Evolutionary conservation across 306 rosid species (phyloP).

Genomic region (Cucumis hystrix): DNA sequence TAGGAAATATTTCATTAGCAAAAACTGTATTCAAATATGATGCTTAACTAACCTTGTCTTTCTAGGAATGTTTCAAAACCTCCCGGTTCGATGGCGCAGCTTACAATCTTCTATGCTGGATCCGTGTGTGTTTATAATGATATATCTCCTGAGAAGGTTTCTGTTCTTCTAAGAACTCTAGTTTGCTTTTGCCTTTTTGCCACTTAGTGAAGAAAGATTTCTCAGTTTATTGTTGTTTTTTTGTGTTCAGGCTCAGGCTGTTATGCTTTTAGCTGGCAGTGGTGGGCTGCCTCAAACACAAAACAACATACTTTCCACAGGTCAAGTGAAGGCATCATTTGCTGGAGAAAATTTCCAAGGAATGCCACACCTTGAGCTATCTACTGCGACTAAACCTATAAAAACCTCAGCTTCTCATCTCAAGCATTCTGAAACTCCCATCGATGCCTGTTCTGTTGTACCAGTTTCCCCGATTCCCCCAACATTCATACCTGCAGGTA

Average conservation of each 20-base stretch:
- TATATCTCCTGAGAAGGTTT: slow-evolving; percentile 75
- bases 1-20: not conserved
- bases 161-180: not conserved
- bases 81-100: slow-evolving; percentile 39
- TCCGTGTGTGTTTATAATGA: slow-evolving; percentile 68
- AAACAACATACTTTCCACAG: slow-evolving; percentile 14
- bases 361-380: slow-evolving; percentile 20
- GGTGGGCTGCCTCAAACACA: slow-evolving; percentile 27
- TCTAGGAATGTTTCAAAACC: slow-evolving; percentile 40
- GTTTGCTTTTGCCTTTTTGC: not conserved
- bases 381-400: slow-evolving; percentile 22
- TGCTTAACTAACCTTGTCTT: not conserved
- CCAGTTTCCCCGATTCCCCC: slow-evolving; percentile 18
- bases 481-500: slow-evolving; percentile 47
- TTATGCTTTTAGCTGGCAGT: slow-evolving; percentile 80
- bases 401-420: slow-evolving; percentile 25
- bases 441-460: slow-evolving; percentile 23
- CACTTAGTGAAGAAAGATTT: not conserved
- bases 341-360: slow-evolving; percentile 23
- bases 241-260: slow-evolving; percentile 55
- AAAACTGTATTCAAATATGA: not conserved
- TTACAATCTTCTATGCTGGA: slow-evolving; percentile 85
- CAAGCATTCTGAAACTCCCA: slow-evolving; percentile 32
- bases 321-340: slow-evolving; percentile 31
- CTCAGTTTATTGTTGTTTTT: not conserved